Conservation (phyloP, 1,284 basidiomycete species). For the Ustilago cynodontis region DNA sequence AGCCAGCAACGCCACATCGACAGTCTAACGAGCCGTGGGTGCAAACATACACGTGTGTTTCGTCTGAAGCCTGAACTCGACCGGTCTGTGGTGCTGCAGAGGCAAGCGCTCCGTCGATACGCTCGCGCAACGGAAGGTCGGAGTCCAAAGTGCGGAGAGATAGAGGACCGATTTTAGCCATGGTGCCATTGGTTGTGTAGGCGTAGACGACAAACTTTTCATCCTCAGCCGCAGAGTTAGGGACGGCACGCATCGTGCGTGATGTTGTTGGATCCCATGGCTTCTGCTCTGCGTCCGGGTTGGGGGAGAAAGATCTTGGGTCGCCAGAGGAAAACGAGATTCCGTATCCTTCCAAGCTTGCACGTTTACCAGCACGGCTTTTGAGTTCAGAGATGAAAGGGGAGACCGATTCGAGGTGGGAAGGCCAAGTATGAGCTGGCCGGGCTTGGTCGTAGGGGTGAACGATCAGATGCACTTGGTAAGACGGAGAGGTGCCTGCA, state of each 20-base stretch:
- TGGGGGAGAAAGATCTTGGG: background rate
- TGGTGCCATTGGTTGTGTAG: slow-evolving; percentile 51
- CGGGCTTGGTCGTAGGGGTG: slow-evolving; percentile 47
- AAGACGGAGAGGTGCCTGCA: slow-evolving; percentile 58
- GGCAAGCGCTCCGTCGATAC: slow-evolving; percentile 40
- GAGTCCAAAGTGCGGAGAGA: slow-evolving; percentile 58
- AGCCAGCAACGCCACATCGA: slow-evolving; percentile 69
- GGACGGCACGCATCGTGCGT: slow-evolving; percentile 53
- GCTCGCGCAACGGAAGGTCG: slow-evolving; percentile 28
- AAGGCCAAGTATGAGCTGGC: slow-evolving; percentile 57
- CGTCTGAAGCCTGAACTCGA: slow-evolving; percentile 21
- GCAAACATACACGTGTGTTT: slow-evolving; percentile 69
- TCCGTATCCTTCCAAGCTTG: slow-evolving; percentile 59
- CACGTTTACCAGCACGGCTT: slow-evolving; percentile 52
- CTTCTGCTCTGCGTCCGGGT: slow-evolving; percentile 7
- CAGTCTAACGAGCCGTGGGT: slow-evolving; percentile 70
- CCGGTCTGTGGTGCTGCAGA: slow-evolving; percentile 38
- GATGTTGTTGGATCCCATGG: slow-evolving; percentile 58
- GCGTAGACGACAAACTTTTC: slow-evolving; percentile 57
- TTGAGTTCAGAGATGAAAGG: slow-evolving; percentile 62
- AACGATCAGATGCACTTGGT: slow-evolving; percentile 62
- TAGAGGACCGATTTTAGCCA: slow-evolving; percentile 54
- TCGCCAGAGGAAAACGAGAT: slow-evolving; percentile 55
- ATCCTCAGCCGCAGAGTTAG: slow-evolving; percentile 52
- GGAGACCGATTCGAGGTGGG: slow-evolving; percentile 56